These are phyloP conservation scores for Penicillium canariense DNA, from an alignment of 495 filamentous ascomycete species.

Conservation along the genomic window DNA sequence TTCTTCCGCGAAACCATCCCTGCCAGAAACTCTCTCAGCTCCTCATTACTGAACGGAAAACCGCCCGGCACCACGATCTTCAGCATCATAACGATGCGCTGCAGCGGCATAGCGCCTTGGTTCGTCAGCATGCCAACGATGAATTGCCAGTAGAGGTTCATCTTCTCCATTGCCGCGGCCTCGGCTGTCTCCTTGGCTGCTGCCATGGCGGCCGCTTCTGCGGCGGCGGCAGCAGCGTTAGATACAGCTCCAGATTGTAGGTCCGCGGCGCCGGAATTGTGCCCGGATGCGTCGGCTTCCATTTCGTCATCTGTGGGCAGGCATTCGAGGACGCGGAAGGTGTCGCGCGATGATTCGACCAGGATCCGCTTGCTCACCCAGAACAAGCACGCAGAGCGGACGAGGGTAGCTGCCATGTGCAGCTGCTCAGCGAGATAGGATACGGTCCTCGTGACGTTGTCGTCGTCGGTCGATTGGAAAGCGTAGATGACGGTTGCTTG, in stretches of 20 bases:
- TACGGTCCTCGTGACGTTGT: conserved; percentile 51
- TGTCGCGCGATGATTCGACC: conserved; percentile 50
- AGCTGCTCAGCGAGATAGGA: conserved; percentile 61
- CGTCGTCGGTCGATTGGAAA: conserved; percentile 56
- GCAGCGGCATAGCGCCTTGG: conserved; percentile 72
- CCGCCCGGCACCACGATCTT: conserved; percentile 83
- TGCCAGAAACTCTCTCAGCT: conserved; percentile 71
- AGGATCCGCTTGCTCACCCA: conserved; percentile 84
- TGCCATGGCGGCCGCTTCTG: conserved; percentile 50
- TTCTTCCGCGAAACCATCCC: conserved; percentile 69
- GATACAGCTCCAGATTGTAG: conserved; percentile 30
- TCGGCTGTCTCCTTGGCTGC: conserved; percentile 46
- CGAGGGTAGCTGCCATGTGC: conserved; percentile 72
- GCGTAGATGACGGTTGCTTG: conserved; percentile 89
- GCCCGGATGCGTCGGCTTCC: conserved; percentile 20
- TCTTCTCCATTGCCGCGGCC: conserved; percentile 67
- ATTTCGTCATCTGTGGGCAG: conserved; percentile 48
- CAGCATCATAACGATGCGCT: conserved; percentile 89
- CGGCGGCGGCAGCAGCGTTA: conserved; percentile 45
- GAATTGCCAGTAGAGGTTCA: conserved; percentile 83
- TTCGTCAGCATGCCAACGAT: conserved; percentile 95
- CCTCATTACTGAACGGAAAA: conserved; percentile 77
- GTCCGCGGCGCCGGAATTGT: conserved; percentile 3
- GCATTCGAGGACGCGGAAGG: conserved; percentile 63
- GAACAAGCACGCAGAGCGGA: conserved; percentile 76